Evolutionary conservation across 108 stramenopile species (phyloP).

Genomic region (Skeletonema grethae): DNA sequence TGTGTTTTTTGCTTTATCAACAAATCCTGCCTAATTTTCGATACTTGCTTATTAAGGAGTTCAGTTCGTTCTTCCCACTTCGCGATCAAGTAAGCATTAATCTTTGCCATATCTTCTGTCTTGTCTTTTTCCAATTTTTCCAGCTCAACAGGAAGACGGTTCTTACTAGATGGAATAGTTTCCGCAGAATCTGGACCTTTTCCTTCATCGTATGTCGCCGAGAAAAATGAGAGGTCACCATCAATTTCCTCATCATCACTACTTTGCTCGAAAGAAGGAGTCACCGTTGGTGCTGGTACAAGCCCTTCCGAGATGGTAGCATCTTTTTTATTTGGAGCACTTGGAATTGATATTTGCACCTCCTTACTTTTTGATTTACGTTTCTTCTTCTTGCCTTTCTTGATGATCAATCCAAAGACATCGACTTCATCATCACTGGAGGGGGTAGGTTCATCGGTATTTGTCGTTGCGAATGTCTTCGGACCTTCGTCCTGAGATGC

Average conservation of each 20-base stretch:
- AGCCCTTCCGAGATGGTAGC: neutral
- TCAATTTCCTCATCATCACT: neutral
- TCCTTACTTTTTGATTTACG: neutral
- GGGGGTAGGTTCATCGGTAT: neutral
- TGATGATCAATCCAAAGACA: neutral
- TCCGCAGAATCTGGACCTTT: slow-evolving; percentile 14
- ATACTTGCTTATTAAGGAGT: slow-evolving; percentile 39
- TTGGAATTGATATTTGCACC: neutral
- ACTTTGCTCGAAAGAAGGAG: neutral
- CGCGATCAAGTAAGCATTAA: slow-evolving; percentile 20
- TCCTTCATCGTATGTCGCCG: slow-evolving; percentile 65
- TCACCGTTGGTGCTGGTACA: neutral
- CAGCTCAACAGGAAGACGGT: slow-evolving; percentile 32
- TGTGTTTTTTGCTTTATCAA: slow-evolving; percentile 30
- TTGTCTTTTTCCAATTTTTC: slow-evolving; percentile 40
- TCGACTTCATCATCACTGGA: neutral
- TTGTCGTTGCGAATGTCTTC: neutral
- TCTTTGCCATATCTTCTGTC: slow-evolving; percentile 33
- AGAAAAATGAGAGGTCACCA: slow-evolving; percentile 50
- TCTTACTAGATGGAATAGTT: slow-evolving; percentile 14
- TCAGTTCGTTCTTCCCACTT: slow-evolving; percentile 34
- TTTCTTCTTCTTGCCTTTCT: neutral
- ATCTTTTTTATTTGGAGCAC: neutral
- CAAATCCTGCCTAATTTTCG: slow-evolving; percentile 44
- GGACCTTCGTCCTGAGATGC: neutral